Conservation (phyloP, 495 filamentous ascomycete genomes). For the Penicilliopsis zonata region DNA sequence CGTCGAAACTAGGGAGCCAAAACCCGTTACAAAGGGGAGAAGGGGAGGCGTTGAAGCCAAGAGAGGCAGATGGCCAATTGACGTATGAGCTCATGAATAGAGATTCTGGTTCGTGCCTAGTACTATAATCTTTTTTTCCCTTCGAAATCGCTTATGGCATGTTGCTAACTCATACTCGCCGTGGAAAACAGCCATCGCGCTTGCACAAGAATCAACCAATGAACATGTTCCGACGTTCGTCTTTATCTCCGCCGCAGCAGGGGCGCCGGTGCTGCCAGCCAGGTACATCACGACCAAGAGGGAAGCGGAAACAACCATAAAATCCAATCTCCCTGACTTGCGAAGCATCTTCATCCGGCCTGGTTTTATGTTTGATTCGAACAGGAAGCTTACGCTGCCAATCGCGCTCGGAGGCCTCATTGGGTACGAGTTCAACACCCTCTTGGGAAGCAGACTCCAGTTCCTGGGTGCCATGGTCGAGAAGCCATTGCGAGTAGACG, state of each 20-base stretch:
- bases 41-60: constrained; percentile 47
- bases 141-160: neutral
- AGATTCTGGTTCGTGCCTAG: constrained; percentile 47
- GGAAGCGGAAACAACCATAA: constrained; percentile 74
- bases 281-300: constrained; percentile 89
- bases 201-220: constrained; percentile 67
- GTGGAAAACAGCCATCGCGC: constrained; percentile 41
- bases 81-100: constrained; percentile 99
- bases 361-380: constrained; percentile 81
- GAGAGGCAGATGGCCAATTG: constrained; percentile 59
- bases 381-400: constrained; percentile 68
- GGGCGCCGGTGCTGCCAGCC: constrained; percentile 66
- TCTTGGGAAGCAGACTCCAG: constrained; percentile 60
- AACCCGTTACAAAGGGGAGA: constrained; percentile 51
- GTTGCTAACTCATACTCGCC: constrained; percentile 10
- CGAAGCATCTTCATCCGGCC: constrained; percentile 72
- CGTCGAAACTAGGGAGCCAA: constrained; percentile 47
- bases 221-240: constrained; percentile 59
- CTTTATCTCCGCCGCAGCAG: constrained; percentile 80
- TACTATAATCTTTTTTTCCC: constrained; percentile 1
- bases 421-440: constrained; percentile 56
- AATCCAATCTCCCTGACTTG: constrained; percentile 56
- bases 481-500: constrained; percentile 77
- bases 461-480: constrained; percentile 67
- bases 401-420: constrained; percentile 62